Percentiles rank a stretch among this genome's conserved stretches.
Evolutionary conservation across 768 basidiomycete species (phyloP).

Genomic region (Mycena sanguinolenta): DNA sequence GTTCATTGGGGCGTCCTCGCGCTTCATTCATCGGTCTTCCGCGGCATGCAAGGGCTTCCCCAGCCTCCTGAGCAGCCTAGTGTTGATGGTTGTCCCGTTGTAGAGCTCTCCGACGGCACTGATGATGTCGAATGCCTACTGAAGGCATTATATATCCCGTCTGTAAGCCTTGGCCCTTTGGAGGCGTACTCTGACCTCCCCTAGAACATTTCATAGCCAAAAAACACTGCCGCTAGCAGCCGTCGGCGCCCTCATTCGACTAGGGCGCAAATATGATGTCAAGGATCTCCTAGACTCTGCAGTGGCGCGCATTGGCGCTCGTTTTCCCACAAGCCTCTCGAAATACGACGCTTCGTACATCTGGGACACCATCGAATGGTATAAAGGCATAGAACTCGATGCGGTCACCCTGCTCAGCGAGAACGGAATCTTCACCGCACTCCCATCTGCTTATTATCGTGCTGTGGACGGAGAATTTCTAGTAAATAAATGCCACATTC

Average conservation of each 20-base stretch:
- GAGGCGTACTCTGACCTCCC: neutral
- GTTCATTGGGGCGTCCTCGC: neutral
- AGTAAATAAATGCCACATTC: neutral
- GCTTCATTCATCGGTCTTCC: neutral
- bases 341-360: neutral
- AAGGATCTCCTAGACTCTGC: neutral
- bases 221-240: neutral
- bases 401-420: neutral
- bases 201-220: neutral
- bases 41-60: neutral
- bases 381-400: neutral
- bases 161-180: neutral
- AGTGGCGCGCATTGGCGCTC: neutral
- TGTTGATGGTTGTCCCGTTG: neutral
- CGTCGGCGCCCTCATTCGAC: neutral
- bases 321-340: neutral
- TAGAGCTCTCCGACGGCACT: neutral
- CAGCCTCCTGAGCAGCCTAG: neutral
- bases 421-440: neutral
- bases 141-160: slow-evolving; percentile 1
- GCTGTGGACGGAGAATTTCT: neutral
- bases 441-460: neutral
- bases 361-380: neutral
- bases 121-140: neutral
- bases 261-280: neutral